Percentiles rank a stretch among this genome's conserved stretches.
phyloP scores from a whole-genome alignment of 2,329 filamentous ascomycete genomes.

The Rhinocladiella similis region DNA sequence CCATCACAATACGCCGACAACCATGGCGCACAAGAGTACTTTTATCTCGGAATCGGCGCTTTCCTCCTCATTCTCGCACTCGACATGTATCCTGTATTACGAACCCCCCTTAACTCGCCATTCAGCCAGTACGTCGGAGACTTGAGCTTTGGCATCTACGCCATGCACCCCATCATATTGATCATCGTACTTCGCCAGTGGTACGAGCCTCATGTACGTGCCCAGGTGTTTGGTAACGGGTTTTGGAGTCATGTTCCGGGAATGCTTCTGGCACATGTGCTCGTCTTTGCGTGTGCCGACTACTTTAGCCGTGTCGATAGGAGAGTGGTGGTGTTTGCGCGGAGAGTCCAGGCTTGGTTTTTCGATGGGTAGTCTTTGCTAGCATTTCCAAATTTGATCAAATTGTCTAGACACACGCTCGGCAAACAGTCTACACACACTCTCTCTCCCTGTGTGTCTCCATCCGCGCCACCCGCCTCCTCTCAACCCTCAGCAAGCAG shows the following conservation, averaged over 20 bases:
- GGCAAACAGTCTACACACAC: too few species aligned
- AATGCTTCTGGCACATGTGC: not conserved
- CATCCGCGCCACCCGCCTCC: too few species aligned
- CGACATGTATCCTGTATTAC: conserved; percentile 3
- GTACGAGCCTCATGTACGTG: not conserved
- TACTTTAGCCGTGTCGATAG: not conserved
- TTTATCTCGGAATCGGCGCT: conserved; percentile 3
- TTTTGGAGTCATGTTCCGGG: not conserved
- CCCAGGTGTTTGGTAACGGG: not conserved
- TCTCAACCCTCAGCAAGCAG: too few species aligned
- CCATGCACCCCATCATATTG: conserved; percentile 4
- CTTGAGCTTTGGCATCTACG: conserved; percentile 15
- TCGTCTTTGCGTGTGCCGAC: not conserved
- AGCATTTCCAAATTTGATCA: too few species aligned
- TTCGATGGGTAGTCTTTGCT: too few species aligned
- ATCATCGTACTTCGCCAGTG: not conserved
- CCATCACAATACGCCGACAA: not conserved
- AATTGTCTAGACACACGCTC: too few species aligned
- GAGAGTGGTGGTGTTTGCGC: not conserved
- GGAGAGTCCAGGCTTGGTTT: too few species aligned
- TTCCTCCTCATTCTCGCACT: conserved; percentile 6
- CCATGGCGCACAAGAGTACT: not conserved
- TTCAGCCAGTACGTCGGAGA: conserved; percentile 18
- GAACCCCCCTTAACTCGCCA: conserved; percentile 1
- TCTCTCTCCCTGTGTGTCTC: too few species aligned